These are phyloP conservation scores for Pseudomicrostroma phylloplanum DNA, from an alignment of 1,284 basidiomycete genomes.

Conservation along the genomic window DNA sequence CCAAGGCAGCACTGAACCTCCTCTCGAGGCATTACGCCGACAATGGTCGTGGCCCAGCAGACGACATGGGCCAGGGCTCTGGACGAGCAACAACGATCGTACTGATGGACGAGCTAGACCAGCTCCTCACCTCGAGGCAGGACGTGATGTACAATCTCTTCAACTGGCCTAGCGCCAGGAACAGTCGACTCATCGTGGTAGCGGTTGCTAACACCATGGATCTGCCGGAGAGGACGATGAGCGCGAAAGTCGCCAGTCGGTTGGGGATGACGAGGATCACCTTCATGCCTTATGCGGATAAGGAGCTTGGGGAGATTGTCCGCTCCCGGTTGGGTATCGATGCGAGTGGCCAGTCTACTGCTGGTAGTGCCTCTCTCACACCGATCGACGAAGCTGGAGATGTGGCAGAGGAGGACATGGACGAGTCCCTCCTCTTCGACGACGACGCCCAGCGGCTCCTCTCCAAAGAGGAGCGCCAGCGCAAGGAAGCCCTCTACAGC, in stretches of 20 bases:
- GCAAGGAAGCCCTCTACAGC: neutral
- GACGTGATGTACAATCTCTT: conserved; percentile 99
- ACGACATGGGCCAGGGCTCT: conserved; percentile 19
- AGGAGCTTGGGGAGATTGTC: conserved; percentile 79
- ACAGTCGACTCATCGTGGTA: conserved; percentile 82
- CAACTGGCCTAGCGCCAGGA: conserved; percentile 90
- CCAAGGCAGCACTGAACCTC: conserved; percentile 33
- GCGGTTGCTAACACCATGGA: conserved; percentile 99
- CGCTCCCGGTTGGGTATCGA: conserved; percentile 62
- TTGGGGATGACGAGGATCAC: conserved; percentile 93
- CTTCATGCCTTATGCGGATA: conserved; percentile 81
- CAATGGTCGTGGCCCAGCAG: conserved; percentile 14
- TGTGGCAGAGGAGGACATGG: neutral
- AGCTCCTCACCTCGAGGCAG: conserved; percentile 88
- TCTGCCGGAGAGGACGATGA: conserved; percentile 86
- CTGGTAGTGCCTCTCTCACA: neutral
- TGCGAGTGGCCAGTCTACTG: conserved; percentile 15
- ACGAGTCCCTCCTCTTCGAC: neutral
- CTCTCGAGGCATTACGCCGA: conserved; percentile 32
- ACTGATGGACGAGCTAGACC: conserved; percentile 96
- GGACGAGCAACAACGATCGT: conserved; percentile 64
- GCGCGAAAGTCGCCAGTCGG: conserved; percentile 82
- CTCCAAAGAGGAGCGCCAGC: neutral
- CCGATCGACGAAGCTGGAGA: conserved; percentile 14
- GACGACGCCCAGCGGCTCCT: neutral